A percentile compares a stretch with the other conserved stretches of the same genome.
These are phyloP conservation scores for Rusavskia elegans DNA, from an alignment of 495 filamentous ascomycete species.

Conservation along the genomic window DNA sequence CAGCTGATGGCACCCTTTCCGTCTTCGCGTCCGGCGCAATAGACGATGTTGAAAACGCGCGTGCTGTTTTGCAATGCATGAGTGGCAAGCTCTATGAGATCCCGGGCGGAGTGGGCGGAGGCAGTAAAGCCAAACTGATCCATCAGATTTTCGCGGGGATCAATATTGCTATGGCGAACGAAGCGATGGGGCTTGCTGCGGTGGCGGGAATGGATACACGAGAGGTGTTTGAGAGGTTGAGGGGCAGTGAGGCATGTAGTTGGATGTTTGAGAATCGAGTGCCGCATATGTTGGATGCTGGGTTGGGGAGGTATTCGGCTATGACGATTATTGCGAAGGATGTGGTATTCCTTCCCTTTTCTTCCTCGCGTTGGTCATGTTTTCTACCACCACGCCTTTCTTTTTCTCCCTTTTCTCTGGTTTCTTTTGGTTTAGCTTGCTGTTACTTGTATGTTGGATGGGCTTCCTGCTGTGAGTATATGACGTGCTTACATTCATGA, in stretches of 20 bases:
- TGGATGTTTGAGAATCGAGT: slow-evolving; percentile 76
- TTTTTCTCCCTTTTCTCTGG: too few species aligned
- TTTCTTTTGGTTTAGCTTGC: too few species aligned
- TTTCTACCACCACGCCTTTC: too few species aligned
- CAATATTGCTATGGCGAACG: slow-evolving; percentile 56
- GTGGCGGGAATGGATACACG: slow-evolving; percentile 47
- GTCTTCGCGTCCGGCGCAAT: slow-evolving; percentile 47
- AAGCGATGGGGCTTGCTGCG: slow-evolving; percentile 59
- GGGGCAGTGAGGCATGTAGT: slow-evolving; percentile 44
- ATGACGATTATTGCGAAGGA: slow-evolving; percentile 70
- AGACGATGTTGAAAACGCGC: too few species aligned
- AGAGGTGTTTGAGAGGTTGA: slow-evolving; percentile 37
- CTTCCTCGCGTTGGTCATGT: too few species aligned
- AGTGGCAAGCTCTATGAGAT: slow-evolving; percentile 57
- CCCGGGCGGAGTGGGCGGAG: slow-evolving; percentile 54
- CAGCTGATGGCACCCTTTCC: slow-evolving; percentile 60
- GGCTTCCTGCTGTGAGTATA: too few species aligned
- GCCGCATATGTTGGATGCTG: slow-evolving; percentile 48
- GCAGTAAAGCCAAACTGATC: slow-evolving; percentile 81
- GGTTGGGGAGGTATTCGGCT: slow-evolving; percentile 33
- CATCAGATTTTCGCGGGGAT: slow-evolving; percentile 70
- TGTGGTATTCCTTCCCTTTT: slow-evolving; percentile 25
- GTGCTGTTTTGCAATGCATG: slow-evolving; percentile 35
- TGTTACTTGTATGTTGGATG: too few species aligned
- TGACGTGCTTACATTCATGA: neutral